These are phyloP conservation scores for Candida anutae DNA, from an alignment of 1,139 yeast genomes.

Conservation along the genomic window DNA sequence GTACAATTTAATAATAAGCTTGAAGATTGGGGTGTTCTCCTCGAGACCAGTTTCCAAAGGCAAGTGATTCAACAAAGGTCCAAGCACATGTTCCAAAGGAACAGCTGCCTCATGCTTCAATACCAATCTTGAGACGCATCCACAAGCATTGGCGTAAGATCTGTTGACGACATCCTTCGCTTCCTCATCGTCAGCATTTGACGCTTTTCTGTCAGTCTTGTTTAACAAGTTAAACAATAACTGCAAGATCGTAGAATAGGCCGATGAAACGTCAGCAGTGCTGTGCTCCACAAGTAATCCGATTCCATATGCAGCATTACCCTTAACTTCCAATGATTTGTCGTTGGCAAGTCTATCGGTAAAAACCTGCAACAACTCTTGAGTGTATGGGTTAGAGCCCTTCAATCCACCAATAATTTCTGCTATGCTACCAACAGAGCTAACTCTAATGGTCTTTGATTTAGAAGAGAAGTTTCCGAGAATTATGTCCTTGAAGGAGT, in stretches of 20 bases:
- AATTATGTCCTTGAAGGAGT: conserved; percentile 63
- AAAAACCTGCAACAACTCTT: conserved; percentile 65
- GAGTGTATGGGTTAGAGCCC: conserved; percentile 55
- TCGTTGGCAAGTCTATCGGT: conserved; percentile 65
- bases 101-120: conserved; percentile 64
- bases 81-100: conserved; percentile 75
- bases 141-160: conserved; percentile 90
- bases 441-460: conserved; percentile 68
- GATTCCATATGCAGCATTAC: conserved; percentile 93
- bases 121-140: conserved; percentile 92
- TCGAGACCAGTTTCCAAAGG: conserved; percentile 88
- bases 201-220: conserved; percentile 67
- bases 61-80: conserved; percentile 67
- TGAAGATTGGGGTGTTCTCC: conserved; percentile 87
- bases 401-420: conserved; percentile 80
- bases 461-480: conserved; percentile 54
- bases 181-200: conserved; percentile 58
- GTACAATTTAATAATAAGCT: conserved; percentile 66
- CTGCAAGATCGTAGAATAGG: conserved; percentile 64
- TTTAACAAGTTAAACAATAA: conserved; percentile 72
- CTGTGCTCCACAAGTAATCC: conserved; percentile 71
- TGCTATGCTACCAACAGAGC: conserved; percentile 84
- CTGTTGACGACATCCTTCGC: conserved; percentile 75
- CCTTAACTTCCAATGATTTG: conserved; percentile 81
- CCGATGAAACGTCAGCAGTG: conserved; percentile 48